Evolutionary conservation across 164 flowering plant species (phyloP), one percentile per base, ranked within the genome.

Genomic region (Pachysandra terminalis): DNA sequence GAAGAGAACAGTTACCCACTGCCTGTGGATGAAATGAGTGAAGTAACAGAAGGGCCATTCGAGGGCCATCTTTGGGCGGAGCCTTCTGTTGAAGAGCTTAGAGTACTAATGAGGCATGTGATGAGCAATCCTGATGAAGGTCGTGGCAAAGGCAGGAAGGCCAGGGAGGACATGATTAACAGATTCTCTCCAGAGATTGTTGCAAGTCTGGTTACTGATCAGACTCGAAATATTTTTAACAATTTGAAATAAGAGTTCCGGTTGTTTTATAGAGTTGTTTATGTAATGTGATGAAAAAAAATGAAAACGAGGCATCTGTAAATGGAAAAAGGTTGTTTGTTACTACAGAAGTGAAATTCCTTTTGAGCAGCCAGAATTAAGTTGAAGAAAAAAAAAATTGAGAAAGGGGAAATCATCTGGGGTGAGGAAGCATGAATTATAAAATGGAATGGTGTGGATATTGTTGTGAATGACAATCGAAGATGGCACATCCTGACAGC

Each of bases 31-130:
- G 67, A 74, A 56, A 81, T 87, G 90, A 81, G 84, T 73, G 87
- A 82, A 74, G 91, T 90, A 9, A 75, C 5, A 49, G 90, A 88
- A 72, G 96, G 89, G 22, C 93, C 96, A 4, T 88, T 90, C 66
- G 76, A 72, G 70, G 91, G 93, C 60, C 93, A 90, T 82, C 62
- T 79, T 19, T 88, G 96, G 93, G 93, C 93, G 58, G 93, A 90
- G 60, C 96, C 96, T 19, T 88, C 37, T 7, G 37, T 32, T 32
- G 37, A 32, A 3, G 7, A 32, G 37, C 37, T 32, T 32, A 32
- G 37, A 32, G 37, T 32, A 32, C 37, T 32, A 7, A 32, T 32
- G 37, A 32, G 37, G 37, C 83, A 75, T 68, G 87, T 86, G 21
- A 68, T 78, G 77, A 73, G 67, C 35, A 77, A 84, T 70, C 64